phyloP scores from a whole-genome alignment of 2,329 filamentous ascomycete species.

The Helminthosporium solani region DNA sequence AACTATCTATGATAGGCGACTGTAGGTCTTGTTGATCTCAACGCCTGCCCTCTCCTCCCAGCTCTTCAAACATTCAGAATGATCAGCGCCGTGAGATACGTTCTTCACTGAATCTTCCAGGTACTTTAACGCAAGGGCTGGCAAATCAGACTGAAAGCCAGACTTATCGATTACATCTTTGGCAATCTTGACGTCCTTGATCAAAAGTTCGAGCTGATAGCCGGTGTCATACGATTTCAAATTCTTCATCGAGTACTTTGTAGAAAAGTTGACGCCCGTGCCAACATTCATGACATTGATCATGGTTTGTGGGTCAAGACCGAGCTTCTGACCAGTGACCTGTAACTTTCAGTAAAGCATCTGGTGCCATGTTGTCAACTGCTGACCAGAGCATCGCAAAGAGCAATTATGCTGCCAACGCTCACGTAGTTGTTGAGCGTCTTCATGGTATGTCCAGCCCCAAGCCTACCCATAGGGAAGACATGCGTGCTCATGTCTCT shows the following conservation, averaged over 20 bases:
- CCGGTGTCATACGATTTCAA: conserved; percentile 33
- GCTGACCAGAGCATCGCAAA: conserved; percentile 30
- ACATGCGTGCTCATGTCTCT: conserved; percentile 38
- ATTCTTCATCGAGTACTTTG: conserved; percentile 27
- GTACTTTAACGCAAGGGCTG: conserved; percentile 31
- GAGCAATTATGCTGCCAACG: conserved; percentile 35
- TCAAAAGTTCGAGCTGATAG: conserved; percentile 37
- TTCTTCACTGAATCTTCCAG: conserved; percentile 32
- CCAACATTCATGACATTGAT: conserved; percentile 47
- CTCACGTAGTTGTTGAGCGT: conserved; percentile 43
- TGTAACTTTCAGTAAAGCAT: conserved; percentile 1
- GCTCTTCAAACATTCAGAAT: conserved; percentile 37
- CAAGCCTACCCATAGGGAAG: conserved; percentile 39
- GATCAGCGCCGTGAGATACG: conserved; percentile 34
- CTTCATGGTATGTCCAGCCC: conserved; percentile 41
- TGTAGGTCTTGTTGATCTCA: conserved; percentile 27
- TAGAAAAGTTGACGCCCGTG: conserved; percentile 44
- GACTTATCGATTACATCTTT: conserved; percentile 39
- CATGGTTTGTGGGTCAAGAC: conserved; percentile 42
- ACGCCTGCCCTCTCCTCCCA: conserved; percentile 41
- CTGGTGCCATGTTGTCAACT: too few species aligned
- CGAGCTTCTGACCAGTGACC: conserved; percentile 40
- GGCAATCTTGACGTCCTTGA: conserved; percentile 41
- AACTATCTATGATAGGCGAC: too few species aligned
- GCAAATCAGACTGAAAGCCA: conserved; percentile 33